Evolutionary conservation across 2,329 filamentous ascomycete genomes (phyloP).

Genomic region (Fusarium veterinarium): DNA sequence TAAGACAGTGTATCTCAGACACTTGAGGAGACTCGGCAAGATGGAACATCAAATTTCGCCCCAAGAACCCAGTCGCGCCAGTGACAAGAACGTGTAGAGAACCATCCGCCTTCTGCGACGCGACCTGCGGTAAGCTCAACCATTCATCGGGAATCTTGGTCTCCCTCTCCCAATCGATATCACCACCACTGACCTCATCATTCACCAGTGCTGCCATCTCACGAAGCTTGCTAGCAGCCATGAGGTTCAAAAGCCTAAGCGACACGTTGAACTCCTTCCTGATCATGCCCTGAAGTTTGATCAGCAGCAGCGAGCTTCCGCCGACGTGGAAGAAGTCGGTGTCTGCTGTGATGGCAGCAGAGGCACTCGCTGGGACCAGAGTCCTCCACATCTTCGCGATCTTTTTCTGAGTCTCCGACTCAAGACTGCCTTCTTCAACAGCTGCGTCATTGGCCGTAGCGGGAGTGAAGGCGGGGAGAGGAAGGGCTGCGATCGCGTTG

Average conservation of each 20-base stretch:
- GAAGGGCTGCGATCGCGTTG: neutral
- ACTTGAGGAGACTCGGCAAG: slow-evolving; percentile 50
- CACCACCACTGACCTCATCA: neutral
- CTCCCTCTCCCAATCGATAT: slow-evolving; percentile 15
- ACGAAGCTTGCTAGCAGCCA: slow-evolving; percentile 52
- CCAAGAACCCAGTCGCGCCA: slow-evolving; percentile 33
- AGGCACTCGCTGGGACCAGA: neutral
- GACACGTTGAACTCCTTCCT: slow-evolving; percentile 43
- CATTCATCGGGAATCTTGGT: neutral
- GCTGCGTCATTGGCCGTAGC: accelerated
- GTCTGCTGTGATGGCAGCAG: neutral
- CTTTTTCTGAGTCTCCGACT: neutral
- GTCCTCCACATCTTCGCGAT: neutral
- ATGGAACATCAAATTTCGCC: slow-evolving; percentile 48
- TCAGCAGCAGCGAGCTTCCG: neutral
- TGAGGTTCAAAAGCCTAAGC: slow-evolving; percentile 52
- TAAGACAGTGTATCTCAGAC: slow-evolving; percentile 57
- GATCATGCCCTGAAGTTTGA: slow-evolving; percentile 10
- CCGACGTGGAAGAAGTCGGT: slow-evolving; percentile 11
- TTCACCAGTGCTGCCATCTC: slow-evolving; percentile 50
- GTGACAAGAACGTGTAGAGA: slow-evolving; percentile 23
- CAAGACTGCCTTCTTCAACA: neutral
- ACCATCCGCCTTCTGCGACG: neutral
- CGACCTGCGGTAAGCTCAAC: neutral
- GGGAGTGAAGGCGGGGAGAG: accelerated